These are phyloP conservation scores for Bertia moriformis DNA, from an alignment of 2,329 filamentous ascomycete species.

Conservation along the genomic window DNA sequence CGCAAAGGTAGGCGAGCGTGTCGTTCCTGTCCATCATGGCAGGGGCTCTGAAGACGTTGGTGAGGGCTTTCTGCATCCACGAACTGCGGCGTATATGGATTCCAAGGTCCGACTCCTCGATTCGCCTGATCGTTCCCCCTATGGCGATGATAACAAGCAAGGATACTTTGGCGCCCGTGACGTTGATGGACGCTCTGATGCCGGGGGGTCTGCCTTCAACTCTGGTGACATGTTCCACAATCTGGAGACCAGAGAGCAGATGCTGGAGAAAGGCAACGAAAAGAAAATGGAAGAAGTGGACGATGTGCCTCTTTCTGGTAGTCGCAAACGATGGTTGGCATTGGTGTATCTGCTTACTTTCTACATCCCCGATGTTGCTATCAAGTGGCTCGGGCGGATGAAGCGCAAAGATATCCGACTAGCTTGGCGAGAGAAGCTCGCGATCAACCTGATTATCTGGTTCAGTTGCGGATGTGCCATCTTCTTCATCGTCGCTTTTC, in stretches of 20 bases:
- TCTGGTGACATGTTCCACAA: slow-evolving; percentile 97
- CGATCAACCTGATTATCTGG: slow-evolving; percentile 98
- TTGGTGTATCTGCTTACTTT: slow-evolving; percentile 74
- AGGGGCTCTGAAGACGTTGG: slow-evolving; percentile 43
- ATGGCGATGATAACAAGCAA: slow-evolving; percentile 60
- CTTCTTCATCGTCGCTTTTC: slow-evolving; percentile 86
- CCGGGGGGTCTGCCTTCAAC: slow-evolving; percentile 72
- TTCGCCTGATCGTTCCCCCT: slow-evolving; percentile 37
- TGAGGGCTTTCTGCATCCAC: slow-evolving; percentile 35
- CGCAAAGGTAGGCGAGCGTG: slow-evolving; percentile 55
- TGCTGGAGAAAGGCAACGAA: slow-evolving; percentile 89
- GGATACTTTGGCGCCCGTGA: slow-evolving; percentile 65
- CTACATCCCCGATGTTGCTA: slow-evolving; percentile 71
- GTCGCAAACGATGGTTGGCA: slow-evolving; percentile 81
- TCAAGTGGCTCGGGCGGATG: slow-evolving; percentile 69
- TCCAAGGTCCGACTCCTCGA: slow-evolving; percentile 43
- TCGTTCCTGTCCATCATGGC: slow-evolving; percentile 36
- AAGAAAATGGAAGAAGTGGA: slow-evolving; percentile 84
- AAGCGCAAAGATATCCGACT: slow-evolving; percentile 79
- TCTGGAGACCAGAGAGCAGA: slow-evolving; percentile 79
- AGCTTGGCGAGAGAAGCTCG: slow-evolving; percentile 93
- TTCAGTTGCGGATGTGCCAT: slow-evolving; percentile 60
- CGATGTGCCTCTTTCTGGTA: slow-evolving; percentile 60
- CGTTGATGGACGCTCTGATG: slow-evolving; percentile 74
- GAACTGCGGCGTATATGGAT: slow-evolving; percentile 38